Evolutionary conservation across 768 basidiomycete species (phyloP).

Genomic region (Rhizopogon vesiculosus): DNA sequence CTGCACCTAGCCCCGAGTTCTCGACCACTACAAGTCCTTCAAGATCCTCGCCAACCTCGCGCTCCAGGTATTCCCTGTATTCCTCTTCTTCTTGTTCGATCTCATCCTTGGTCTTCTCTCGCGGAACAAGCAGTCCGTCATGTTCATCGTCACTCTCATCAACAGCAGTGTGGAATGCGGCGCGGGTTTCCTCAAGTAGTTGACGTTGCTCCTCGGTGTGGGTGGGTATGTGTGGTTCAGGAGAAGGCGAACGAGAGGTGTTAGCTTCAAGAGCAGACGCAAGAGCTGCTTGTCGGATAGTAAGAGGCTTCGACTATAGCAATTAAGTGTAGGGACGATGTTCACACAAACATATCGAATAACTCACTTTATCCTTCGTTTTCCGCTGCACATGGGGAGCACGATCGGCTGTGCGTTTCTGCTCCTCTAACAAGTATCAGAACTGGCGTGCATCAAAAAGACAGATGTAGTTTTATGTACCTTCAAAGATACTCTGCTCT

Average conservation of each 20-base stretch:
- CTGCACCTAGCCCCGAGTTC: constrained; percentile 6
- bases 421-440: constrained; percentile 53
- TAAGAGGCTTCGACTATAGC: constrained; percentile 62
- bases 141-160: constrained; percentile 47
- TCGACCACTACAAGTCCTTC: constrained; percentile 59
- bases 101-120: constrained; percentile 79
- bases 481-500: constrained; percentile 71
- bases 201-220: constrained; percentile 74
- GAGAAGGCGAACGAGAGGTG: constrained; percentile 55
- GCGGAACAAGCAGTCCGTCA: constrained; percentile 66
- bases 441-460: background rate
- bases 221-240: constrained; percentile 48
- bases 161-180: constrained; percentile 64
- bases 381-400: constrained; percentile 19
- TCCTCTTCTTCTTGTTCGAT: constrained; percentile 76
- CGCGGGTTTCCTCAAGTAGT: constrained; percentile 78
- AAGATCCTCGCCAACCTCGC: constrained; percentile 77
- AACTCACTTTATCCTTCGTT: constrained; percentile 48
- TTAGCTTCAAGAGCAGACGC: constrained; percentile 50
- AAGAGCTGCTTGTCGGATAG: constrained; percentile 68
- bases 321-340: constrained; percentile 2
- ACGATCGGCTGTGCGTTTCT: constrained; percentile 34
- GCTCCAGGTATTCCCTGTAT: constrained; percentile 76
- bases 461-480: constrained; percentile 33
- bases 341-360: background rate